Evolutionary conservation across 2,329 filamentous ascomycete species (phyloP).

Genomic region (Tricladium varicosporioides): DNA sequence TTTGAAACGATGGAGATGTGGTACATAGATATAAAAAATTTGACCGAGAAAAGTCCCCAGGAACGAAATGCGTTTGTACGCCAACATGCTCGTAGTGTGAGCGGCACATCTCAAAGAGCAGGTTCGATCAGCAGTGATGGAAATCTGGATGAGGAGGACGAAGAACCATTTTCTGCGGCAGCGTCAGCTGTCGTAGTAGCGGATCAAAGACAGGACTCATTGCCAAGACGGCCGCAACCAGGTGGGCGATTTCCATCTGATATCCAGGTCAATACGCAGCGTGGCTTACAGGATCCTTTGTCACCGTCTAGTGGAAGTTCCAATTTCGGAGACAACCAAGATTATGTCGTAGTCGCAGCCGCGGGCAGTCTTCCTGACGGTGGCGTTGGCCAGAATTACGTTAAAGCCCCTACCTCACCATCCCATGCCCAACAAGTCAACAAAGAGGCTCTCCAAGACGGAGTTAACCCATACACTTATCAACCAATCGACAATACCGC

Average conservation of each 20-base stretch:
- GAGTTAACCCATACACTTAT: slow-evolving; percentile 55
- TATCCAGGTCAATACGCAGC: slow-evolving; percentile 73
- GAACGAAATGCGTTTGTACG: slow-evolving; percentile 86
- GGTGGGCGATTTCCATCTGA: slow-evolving; percentile 97
- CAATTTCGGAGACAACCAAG: slow-evolving; percentile 47
- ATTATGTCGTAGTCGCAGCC: slow-evolving; percentile 59
- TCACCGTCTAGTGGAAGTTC: slow-evolving; percentile 83
- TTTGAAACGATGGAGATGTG: slow-evolving; percentile 97
- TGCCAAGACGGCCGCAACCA: slow-evolving; percentile 73
- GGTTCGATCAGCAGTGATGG: slow-evolving; percentile 71
- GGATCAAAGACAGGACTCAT: slow-evolving; percentile 48
- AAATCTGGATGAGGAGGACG: slow-evolving; percentile 71
- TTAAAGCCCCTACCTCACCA: slow-evolving; percentile 41
- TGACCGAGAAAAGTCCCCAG: slow-evolving; percentile 86
- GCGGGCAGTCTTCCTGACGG: slow-evolving; percentile 34
- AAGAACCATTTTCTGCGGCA: slow-evolving; percentile 58
- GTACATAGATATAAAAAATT: slow-evolving; percentile 75
- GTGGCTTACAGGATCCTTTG: slow-evolving; percentile 76
- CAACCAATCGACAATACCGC: slow-evolving; percentile 26
- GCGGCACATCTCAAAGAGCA: slow-evolving; percentile 59
- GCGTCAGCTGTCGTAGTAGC: slow-evolving; percentile 53
- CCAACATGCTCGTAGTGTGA: slow-evolving; percentile 75
- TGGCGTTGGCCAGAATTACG: slow-evolving; percentile 26
- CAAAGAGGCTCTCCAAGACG: slow-evolving; percentile 51
- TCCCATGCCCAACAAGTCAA: slow-evolving; percentile 50